Conservation (phyloP, 768 basidiomycete species). For the Lentinula guzmanii region DNA sequence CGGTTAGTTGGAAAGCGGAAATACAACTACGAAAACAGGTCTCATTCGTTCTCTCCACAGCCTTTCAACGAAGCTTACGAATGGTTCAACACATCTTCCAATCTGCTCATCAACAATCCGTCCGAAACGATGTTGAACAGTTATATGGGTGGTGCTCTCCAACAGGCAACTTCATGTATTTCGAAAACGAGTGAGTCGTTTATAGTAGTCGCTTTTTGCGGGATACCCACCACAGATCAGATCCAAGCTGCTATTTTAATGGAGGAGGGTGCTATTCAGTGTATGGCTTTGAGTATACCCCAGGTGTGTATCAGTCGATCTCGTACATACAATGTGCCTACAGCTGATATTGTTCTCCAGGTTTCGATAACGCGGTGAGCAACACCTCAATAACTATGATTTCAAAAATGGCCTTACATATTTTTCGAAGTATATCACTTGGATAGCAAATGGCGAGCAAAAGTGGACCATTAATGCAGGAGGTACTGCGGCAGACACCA, state of each 20-base stretch:
- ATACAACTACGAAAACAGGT: neutral
- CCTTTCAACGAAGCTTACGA: slow-evolving; percentile 72
- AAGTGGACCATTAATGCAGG: slow-evolving; percentile 66
- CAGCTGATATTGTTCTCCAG: slow-evolving; percentile 13
- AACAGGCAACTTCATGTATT: slow-evolving; percentile 78
- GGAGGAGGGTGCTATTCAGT: slow-evolving; percentile 48
- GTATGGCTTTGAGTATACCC: slow-evolving; percentile 80
- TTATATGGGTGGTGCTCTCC: slow-evolving; percentile 72
- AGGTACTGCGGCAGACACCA: slow-evolving; percentile 51
- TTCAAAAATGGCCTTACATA: neutral
- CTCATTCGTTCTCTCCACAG: slow-evolving; percentile 22
- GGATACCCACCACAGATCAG: slow-evolving; percentile 21
- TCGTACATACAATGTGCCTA: neutral
- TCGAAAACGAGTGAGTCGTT: slow-evolving; percentile 46
- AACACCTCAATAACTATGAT: neutral
- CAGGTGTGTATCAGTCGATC: slow-evolving; percentile 34
- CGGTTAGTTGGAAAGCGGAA: slow-evolving; percentile 36
- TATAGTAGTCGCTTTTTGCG: neutral
- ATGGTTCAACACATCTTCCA: slow-evolving; percentile 63
- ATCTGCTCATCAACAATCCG: slow-evolving; percentile 49
- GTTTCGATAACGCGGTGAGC: slow-evolving; percentile 50
- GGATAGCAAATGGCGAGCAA: slow-evolving; percentile 58
- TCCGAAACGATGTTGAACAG: slow-evolving; percentile 49
- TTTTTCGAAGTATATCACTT: slow-evolving; percentile 60
- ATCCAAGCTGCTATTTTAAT: slow-evolving; percentile 66